These are phyloP conservation scores for Vicia villosa DNA, from an alignment of 306 rosid genomes.

Conservation along the genomic window DNA sequence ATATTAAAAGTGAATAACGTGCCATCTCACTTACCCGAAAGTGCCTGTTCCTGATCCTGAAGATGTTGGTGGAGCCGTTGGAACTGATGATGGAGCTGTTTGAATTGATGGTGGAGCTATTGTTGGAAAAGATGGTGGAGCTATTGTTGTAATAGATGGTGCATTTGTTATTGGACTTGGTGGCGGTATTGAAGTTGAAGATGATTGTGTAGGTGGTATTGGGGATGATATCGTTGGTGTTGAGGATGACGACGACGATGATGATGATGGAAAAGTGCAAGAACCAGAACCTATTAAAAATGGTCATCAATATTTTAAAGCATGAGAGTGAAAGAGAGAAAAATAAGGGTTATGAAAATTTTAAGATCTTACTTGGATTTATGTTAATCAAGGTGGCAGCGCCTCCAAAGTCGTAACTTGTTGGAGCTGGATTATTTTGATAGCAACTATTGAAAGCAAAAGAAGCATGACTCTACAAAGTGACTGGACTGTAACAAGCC, in stretches of 20 bases:
- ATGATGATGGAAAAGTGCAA: constrained; percentile 59
- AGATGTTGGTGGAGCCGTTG: constrained; percentile 38
- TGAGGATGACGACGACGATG: constrained; percentile 29
- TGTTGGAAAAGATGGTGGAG: constrained; percentile 27
- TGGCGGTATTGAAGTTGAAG: constrained; percentile 30
- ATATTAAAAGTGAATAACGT: not conserved
- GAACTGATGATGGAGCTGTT: constrained; percentile 31
- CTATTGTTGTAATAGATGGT: constrained; percentile 35
- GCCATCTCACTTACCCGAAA: constrained; percentile 51
- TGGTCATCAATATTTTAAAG: not conserved
- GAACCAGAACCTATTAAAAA: constrained; percentile 64
- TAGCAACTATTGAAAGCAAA: constrained; percentile 92
- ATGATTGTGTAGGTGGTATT: constrained; percentile 42
- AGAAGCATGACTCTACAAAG: constrained; percentile 88
- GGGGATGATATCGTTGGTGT: constrained; percentile 43
- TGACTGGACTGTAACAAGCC: constrained; percentile 71
- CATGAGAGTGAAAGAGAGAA: not conserved
- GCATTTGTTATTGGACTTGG: constrained; percentile 28
- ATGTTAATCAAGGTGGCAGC: constrained; percentile 60
- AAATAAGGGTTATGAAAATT: not conserved
- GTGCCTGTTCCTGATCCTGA: constrained; percentile 54
- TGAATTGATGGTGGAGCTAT: constrained; percentile 32
- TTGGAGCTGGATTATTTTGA: constrained; percentile 78
- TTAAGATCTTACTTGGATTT: constrained; percentile 77
- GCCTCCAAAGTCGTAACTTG: constrained; percentile 97